A percentile compares a stretch with the other conserved stretches of the same genome.
These are phyloP conservation scores for Chlorella sp. DNA, from an alignment of 139 green algal genomes.

Conservation along the genomic window DNA sequence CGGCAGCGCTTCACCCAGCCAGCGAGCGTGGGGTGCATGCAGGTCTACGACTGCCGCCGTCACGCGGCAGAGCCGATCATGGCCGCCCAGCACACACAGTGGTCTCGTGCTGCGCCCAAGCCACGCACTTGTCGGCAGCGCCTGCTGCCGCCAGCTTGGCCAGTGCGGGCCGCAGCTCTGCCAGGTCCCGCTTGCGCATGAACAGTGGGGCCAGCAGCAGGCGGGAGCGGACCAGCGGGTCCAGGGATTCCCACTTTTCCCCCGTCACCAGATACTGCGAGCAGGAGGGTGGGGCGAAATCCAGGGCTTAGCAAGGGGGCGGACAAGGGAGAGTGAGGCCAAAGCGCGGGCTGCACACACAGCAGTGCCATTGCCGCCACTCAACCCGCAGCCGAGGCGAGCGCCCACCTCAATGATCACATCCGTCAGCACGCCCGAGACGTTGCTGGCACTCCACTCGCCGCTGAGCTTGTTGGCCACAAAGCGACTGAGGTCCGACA, in stretches of 20 bases:
- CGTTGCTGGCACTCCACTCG: slow-evolving; percentile 45
- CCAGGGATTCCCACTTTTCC: slow-evolving; percentile 42
- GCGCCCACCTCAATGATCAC: slow-evolving; percentile 30
- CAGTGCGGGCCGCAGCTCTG: slow-evolving; percentile 21
- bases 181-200: slow-evolving; percentile 30
- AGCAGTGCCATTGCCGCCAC: background rate
- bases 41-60: no score
- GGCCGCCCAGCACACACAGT: background rate
- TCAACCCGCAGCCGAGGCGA: background rate
- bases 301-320: background rate
- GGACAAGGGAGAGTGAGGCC: background rate
- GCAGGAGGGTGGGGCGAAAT: background rate
- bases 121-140: slow-evolving; percentile 8
- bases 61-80: no score
- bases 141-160: slow-evolving; percentile 14
- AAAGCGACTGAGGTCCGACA: slow-evolving; percentile 28
- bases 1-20: no score
- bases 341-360: background rate
- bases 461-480: slow-evolving; percentile 34
- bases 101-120: background rate
- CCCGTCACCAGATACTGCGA: slow-evolving; percentile 22
- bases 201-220: slow-evolving; percentile 46
- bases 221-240: slow-evolving; percentile 36
- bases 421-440: slow-evolving; percentile 29
- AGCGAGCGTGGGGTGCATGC: no score